phyloP scores from a whole-genome alignment of 352 stramenopile genomes.

The Globisporangium paddicum region DNA sequence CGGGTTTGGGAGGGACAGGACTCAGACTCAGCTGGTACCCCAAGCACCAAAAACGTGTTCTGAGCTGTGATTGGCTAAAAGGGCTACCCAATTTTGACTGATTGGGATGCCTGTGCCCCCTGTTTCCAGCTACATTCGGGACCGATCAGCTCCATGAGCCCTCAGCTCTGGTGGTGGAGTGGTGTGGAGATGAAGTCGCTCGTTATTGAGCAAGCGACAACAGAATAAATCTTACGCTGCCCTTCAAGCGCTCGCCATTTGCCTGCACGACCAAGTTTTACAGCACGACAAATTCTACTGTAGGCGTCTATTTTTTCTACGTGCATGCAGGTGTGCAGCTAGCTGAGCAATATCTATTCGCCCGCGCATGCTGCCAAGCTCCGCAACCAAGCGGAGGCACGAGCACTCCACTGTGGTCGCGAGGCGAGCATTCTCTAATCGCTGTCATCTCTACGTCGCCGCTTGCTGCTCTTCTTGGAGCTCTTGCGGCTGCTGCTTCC shows the following conservation, averaged over 20 bases:
- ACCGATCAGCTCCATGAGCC: neutral
- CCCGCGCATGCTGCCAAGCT: too few species aligned
- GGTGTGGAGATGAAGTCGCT: too few species aligned
- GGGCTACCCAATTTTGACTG: neutral
- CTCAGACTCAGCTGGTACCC: too few species aligned
- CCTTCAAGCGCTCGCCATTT: too few species aligned
- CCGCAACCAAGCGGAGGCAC: neutral
- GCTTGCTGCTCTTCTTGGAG: slow-evolving; percentile 14
- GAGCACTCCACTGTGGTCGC: neutral
- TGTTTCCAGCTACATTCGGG: neutral
- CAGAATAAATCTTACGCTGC: too few species aligned
- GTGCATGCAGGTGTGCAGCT: neutral
- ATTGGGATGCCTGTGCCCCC: neutral
- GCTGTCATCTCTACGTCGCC: slow-evolving; percentile 9
- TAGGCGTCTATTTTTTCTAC: neutral
- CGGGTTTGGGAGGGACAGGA: too few species aligned
- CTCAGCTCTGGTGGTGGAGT: too few species aligned
- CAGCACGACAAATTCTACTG: too few species aligned
- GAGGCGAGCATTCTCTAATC: neutral
- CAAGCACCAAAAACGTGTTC: slow-evolving; percentile 10
- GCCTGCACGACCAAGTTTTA: too few species aligned
- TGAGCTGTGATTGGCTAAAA: slow-evolving; percentile 2
- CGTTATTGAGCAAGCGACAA: too few species aligned
- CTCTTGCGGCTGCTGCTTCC: slow-evolving; percentile 4
- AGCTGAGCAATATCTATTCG: too few species aligned